These are phyloP conservation scores for Trifolium subterraneum DNA, from an alignment of 306 rosid species.

Conservation along the genomic window DNA sequence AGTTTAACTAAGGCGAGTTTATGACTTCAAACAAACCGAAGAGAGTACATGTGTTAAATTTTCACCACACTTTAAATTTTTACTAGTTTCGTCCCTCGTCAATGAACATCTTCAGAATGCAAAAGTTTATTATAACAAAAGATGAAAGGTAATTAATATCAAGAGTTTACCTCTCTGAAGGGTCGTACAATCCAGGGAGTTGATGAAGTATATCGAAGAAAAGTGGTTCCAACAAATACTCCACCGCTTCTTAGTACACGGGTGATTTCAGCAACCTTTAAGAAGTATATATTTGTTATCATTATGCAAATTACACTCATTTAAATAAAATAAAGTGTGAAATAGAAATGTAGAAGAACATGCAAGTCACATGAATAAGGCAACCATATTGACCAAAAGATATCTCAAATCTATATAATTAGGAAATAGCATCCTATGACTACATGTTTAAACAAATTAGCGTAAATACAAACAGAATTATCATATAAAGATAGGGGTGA, in stretches of 20 bases:
- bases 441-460: too few relatives aligned
- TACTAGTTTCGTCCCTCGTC: neutral
- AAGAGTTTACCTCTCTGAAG: slow-evolving; percentile 62
- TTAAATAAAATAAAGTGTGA: slow-evolving; percentile 9
- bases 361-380: slow-evolving; percentile 13
- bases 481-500: neutral
- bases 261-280: slow-evolving; percentile 80
- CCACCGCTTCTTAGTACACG: slow-evolving; percentile 82
- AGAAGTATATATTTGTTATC: slow-evolving; percentile 17
- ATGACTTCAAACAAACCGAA: too few relatives aligned
- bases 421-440: too few relatives aligned
- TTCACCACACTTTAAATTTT: too few relatives aligned
- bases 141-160: slow-evolving; percentile 9
- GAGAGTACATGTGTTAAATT: too few relatives aligned
- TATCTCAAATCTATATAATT: neutral
- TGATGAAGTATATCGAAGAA: slow-evolving; percentile 72
- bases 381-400: neutral
- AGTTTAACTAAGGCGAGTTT: too few relatives aligned
- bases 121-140: slow-evolving; percentile 22
- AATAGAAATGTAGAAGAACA: slow-evolving; percentile 23
- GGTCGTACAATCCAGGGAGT: slow-evolving; percentile 61
- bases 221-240: slow-evolving; percentile 86
- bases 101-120: slow-evolving; percentile 25
- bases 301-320: slow-evolving; percentile 31
- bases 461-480: too few relatives aligned